These are phyloP conservation scores for Ophiobolus disseminans DNA, from an alignment of 2,329 filamentous ascomycete genomes.

Conservation along the genomic window DNA sequence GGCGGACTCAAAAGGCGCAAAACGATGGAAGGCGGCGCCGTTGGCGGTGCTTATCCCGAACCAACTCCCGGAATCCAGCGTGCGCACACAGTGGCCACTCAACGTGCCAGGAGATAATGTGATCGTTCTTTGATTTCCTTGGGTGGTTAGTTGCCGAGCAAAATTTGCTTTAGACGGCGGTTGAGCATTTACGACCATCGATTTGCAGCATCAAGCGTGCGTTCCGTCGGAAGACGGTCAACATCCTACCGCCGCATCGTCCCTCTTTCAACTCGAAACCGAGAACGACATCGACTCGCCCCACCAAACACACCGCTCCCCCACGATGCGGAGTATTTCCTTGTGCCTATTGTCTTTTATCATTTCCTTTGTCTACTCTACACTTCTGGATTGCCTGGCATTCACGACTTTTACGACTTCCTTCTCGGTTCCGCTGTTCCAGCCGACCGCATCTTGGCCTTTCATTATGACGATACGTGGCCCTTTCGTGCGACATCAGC, in stretches of 20 bases:
- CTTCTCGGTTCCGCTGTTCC: conserved; percentile 28
- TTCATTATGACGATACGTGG: conserved; percentile 46
- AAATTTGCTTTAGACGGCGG: conserved; percentile 33
- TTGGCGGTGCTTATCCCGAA: conserved; percentile 42
- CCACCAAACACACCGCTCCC: conserved; percentile 15
- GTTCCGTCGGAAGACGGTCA: conserved; percentile 21
- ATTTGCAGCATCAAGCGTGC: conserved; percentile 28
- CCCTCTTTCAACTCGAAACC: conserved; percentile 66
- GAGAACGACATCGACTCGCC: conserved; percentile 15
- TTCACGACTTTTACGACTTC: conserved; percentile 48
- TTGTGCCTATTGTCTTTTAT: conserved; percentile 42
- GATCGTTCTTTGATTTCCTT: conserved; percentile 17
- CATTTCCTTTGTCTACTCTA: conserved; percentile 41
- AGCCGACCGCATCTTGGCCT: conserved; percentile 36
- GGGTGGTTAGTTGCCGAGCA: conserved; percentile 28
- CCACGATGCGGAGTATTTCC: conserved; percentile 26
- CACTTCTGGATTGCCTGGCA: conserved; percentile 39
- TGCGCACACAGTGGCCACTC: conserved; percentile 38
- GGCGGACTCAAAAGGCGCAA: conserved; percentile 79
- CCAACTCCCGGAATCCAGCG: conserved; percentile 43
- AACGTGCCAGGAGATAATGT: conserved; percentile 40
- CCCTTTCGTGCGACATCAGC: conserved; percentile 46
- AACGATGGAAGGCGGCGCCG: conserved; percentile 64
- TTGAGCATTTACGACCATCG: conserved; percentile 23
- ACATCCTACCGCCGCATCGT: conserved; percentile 45